phyloP scores from a whole-genome alignment of 331 rosid genomes.

The Malus hybrid region DNA sequence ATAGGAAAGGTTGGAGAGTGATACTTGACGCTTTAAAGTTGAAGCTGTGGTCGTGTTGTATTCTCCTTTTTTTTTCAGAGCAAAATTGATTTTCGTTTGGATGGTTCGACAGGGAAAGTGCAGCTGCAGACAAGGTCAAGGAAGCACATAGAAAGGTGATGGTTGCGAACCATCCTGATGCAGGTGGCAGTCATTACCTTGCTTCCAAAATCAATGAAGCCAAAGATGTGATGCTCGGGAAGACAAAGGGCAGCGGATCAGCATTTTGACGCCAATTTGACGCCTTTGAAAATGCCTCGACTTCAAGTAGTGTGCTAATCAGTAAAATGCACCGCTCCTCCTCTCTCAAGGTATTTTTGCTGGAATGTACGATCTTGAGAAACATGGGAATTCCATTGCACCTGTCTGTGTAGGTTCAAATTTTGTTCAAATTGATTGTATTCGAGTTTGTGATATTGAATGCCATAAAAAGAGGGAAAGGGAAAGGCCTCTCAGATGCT shows the following conservation, averaged over 20 bases:
- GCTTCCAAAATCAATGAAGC: conserved; percentile 81
- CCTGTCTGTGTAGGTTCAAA: neutral
- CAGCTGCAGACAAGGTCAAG: conserved; percentile 55
- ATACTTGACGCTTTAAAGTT: neutral
- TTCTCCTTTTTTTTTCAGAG: too few relatives aligned
- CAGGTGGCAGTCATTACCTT: conserved; percentile 79
- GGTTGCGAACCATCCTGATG: conserved; percentile 85
- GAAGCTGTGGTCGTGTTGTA: neutral
- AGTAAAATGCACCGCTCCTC: neutral
- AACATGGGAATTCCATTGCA: neutral
- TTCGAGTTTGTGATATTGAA: neutral
- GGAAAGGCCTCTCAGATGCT: neutral
- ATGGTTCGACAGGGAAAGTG: conserved; percentile 46
- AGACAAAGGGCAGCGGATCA: conserved; percentile 48
- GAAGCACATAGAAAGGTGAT: conserved; percentile 77
- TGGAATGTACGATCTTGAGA: neutral
- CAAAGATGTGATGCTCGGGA: conserved; percentile 62
- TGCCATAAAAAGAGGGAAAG: neutral
- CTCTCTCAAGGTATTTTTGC: neutral
- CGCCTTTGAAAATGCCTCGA: neutral
- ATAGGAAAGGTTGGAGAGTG: neutral
- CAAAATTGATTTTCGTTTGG: neutral
- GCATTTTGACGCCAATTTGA: conserved; percentile 27
- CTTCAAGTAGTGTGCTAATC: neutral
- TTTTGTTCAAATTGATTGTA: neutral